Evolutionary conservation across 73 alveolate genomes (phyloP).

Genomic region (Paramecium primaurelia): DNA sequence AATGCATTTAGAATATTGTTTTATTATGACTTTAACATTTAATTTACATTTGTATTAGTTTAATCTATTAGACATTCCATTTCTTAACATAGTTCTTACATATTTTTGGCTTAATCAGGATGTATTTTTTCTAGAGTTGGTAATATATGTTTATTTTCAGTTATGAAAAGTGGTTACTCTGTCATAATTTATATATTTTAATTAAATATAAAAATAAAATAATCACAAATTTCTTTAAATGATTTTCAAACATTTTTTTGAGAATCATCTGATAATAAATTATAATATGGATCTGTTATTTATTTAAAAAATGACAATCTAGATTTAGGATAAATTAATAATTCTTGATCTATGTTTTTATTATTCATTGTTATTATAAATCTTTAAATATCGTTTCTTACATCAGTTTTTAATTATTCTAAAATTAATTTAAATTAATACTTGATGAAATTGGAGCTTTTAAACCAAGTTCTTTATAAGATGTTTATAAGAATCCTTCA

Average conservation of each 20-base stretch:
- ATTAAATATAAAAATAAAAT: neutral
- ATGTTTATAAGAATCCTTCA: neutral
- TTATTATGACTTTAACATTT: neutral
- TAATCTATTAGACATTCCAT: slow-evolving; percentile 20
- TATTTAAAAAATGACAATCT: neutral
- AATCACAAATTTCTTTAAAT: neutral
- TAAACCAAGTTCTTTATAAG: neutral
- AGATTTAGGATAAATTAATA: neutral
- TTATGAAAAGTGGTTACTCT: neutral
- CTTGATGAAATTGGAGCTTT: slow-evolving; percentile 4
- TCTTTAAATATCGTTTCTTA: neutral
- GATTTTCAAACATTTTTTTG: neutral
- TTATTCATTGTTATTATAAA: neutral
- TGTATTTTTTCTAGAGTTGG: neutral
- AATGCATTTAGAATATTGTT: neutral
- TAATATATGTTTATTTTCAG: neutral
- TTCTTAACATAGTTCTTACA: slow-evolving; percentile 4
- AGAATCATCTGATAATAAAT: slow-evolving; percentile 1
- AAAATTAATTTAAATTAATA: neutral
- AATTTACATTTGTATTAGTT: neutral
- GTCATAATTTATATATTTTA: neutral
- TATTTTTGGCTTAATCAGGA: neutral
- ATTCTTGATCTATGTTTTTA: neutral
- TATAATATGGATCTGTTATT: neutral
- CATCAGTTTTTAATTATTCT: neutral